Conservation (phyloP, 208 protist species). For the Wallacemonas sp. region DNA sequence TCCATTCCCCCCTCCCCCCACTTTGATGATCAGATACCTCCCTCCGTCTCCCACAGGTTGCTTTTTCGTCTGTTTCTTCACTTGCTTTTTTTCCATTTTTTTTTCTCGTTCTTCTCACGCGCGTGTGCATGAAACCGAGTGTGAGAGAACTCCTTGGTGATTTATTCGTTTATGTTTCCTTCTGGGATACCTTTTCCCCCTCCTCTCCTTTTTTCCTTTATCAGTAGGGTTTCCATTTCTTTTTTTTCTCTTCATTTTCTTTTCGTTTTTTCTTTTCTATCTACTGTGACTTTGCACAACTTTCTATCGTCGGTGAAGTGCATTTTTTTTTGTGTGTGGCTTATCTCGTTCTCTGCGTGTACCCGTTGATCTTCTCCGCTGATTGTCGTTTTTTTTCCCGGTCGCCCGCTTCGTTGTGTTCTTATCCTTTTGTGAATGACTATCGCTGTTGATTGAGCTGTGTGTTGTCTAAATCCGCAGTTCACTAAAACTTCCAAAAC, state of each 20-base stretch:
- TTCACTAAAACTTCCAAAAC: not conserved
- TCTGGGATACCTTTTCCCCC: too few relatives aligned
- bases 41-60: not conserved
- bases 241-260: not conserved
- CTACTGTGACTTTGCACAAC: not conserved
- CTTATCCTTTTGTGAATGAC: not conserved
- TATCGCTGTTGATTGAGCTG: not conserved
- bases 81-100: not conserved
- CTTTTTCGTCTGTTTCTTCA: not conserved
- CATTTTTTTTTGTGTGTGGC: not conserved
- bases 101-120: constrained; percentile 7
- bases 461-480: too few relatives aligned
- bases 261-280: constrained; percentile 21
- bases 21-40: too few relatives aligned
- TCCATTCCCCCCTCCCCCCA: too few relatives aligned
- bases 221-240: too few relatives aligned
- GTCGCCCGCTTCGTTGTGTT: not conserved
- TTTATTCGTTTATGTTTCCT: too few relatives aligned
- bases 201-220: too few relatives aligned
- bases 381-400: not conserved
- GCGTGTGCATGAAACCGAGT: too few relatives aligned
- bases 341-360: not conserved
- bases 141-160: too few relatives aligned
- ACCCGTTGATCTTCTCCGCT: not conserved
- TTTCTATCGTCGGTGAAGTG: constrained; percentile 5